Evolutionary conservation across 768 basidiomycete species (phyloP), one percentile per base, ranked within the genome.

Genomic region (Lactifluus subvellereus): DNA sequence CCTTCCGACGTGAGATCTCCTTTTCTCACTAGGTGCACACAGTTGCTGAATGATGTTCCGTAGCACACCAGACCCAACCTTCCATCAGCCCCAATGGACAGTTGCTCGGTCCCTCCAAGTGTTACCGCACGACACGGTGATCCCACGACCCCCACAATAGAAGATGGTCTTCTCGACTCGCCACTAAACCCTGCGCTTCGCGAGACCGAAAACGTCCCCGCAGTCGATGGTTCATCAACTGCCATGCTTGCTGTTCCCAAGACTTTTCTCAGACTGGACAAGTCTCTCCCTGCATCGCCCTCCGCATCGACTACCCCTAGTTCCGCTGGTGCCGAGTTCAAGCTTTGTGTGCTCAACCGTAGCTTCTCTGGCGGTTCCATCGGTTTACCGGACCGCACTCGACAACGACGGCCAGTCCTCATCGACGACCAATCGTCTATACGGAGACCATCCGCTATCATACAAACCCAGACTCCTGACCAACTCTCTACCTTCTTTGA

Each of bases 201-300:
- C 20, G 40, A 43, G 38, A 35, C 43, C 18, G 33, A 42, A 32
- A 42, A 58, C 38, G 0, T n/a, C 27, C 20, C 42, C 32, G 11
- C 22, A n/a, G 6, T 1, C 14, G 16, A 54, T 40, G 16, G 35
- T 42, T 22, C 45, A 33, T 33, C 42, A 16, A 32, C 20, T 30
- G 8, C 18, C 4, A 10, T 57, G 35, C 22, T 35, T 42, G 38
- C 60, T 7, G 13, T 30, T 48, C 27, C 56, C 52, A 73, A 59
- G 70, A 35, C 20, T 27, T 56, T 30, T 59, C 68, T 38, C 48
- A 69, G 43, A 64, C 55, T 52, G 18, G 57, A 57, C 54, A 66
- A 66, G 64, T 66, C 52, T 22, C 50, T 64, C 14, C 59, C 61
- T 35, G 68, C 58, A 6, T 67, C 67, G 1, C 67, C 67, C 3